Evolutionary conservation across 768 basidiomycete species (phyloP).

Genomic region (Phlebiopsis flavidoalba): DNA sequence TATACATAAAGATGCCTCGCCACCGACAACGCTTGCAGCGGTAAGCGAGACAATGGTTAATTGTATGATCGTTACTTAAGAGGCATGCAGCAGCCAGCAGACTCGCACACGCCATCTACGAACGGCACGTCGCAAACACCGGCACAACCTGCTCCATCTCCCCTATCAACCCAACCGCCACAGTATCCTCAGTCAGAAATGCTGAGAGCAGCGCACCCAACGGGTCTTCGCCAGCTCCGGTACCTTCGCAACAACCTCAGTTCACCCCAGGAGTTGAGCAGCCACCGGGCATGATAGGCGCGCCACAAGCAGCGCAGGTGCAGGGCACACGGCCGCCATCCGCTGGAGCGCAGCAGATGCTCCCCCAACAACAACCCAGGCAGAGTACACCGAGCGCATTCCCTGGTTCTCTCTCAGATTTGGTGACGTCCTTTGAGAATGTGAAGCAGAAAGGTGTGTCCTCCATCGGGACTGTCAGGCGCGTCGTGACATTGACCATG

Average conservation of each 20-base stretch:
- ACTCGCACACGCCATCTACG: slow-evolving; percentile 8
- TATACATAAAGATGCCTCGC: slow-evolving; percentile 21
- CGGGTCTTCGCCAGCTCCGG: slow-evolving; percentile 26
- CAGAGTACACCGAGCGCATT: slow-evolving; percentile 39
- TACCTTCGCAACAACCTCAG: slow-evolving; percentile 32
- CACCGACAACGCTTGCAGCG: slow-evolving; percentile 32
- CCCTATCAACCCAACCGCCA: slow-evolving; percentile 11
- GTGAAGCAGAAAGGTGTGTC: slow-evolving; percentile 91
- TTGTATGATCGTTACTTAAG: background rate
- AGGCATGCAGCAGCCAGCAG: slow-evolving; percentile 2
- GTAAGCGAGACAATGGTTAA: background rate
- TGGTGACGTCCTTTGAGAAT: slow-evolving; percentile 91
- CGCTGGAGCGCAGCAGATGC: slow-evolving; percentile 39
- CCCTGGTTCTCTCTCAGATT: slow-evolving; percentile 85
- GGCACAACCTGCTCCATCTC: slow-evolving; percentile 40
- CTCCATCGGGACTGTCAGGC: background rate
- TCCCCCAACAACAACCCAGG: slow-evolving; percentile 30
- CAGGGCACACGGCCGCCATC: slow-evolving; percentile 47
- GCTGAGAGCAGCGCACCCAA: slow-evolving; percentile 1
- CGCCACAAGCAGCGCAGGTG: slow-evolving; percentile 23
- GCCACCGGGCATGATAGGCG: slow-evolving; percentile 16
- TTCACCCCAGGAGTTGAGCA: slow-evolving; percentile 57
- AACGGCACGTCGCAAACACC: slow-evolving; percentile 36
- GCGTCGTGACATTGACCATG: background rate
- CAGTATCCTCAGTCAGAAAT: slow-evolving; percentile 3